Percentiles rank a stretch among this genome's conserved stretches.
phyloP scores from a whole-genome alignment of 495 filamentous ascomycete genomes.

The Jackrogersella multiformis region DNA sequence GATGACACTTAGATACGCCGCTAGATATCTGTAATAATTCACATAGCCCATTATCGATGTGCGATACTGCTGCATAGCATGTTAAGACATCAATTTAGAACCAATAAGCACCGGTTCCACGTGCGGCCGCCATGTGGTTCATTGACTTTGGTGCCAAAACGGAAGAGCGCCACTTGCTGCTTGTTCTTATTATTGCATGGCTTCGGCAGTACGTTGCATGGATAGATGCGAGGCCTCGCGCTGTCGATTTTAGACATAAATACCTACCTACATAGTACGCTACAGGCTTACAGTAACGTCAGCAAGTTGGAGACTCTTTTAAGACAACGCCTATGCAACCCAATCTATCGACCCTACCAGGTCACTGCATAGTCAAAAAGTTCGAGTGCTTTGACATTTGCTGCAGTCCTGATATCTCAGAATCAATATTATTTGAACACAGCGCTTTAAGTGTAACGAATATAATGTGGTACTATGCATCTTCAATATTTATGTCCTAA shows the following conservation, averaged over 20 bases:
- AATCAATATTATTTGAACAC: too few relatives aligned
- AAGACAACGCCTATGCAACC: constrained; percentile 30
- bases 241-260: constrained; percentile 30
- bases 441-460: not conserved
- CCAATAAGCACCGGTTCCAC: constrained; percentile 41
- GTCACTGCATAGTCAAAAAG: constrained; percentile 8
- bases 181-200: constrained; percentile 32
- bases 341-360: constrained; percentile 15
- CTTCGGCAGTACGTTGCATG: constrained; percentile 36
- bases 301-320: constrained; percentile 38
- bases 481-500: too few relatives aligned
- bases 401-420: not conserved
- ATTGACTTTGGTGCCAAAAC: constrained; percentile 32
- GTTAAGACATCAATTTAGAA: constrained; percentile 18
- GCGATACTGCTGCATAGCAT: constrained; percentile 36
- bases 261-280: too few relatives aligned
- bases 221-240: constrained; percentile 30
- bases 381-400: not conserved
- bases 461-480: not conserved
- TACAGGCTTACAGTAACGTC: constrained; percentile 20
- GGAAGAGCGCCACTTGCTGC: constrained; percentile 30
- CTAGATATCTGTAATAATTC: constrained; percentile 30
- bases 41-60: constrained; percentile 32
- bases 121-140: constrained; percentile 43
- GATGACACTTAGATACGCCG: constrained; percentile 27